Percentiles rank a stretch among this genome's conserved stretches.
Evolutionary conservation across 1,284 basidiomycete genomes (phyloP).

Genomic region (Cutaneotrichosporon curvatum): DNA sequence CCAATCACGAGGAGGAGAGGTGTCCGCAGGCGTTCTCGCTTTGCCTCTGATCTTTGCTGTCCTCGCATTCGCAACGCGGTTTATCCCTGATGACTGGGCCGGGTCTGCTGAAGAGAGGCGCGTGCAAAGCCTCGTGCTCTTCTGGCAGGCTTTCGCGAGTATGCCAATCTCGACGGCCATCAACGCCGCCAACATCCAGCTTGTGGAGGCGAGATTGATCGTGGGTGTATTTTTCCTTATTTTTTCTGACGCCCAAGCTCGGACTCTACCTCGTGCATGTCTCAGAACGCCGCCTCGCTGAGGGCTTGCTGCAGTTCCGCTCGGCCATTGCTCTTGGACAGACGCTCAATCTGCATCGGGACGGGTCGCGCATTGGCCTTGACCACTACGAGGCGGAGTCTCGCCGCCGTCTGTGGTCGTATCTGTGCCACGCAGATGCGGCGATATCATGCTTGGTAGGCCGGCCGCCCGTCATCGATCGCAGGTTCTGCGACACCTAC

Average conservation of each 20-base stretch:
- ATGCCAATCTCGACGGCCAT: slow-evolving; percentile 58
- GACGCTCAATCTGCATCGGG: slow-evolving; percentile 82
- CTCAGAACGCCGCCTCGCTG: slow-evolving; percentile 48
- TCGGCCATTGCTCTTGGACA: slow-evolving; percentile 84
- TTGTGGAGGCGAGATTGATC: slow-evolving; percentile 73
- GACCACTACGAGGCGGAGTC: slow-evolving; percentile 72
- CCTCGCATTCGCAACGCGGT: slow-evolving; percentile 74
- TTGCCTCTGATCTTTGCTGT: slow-evolving; percentile 84
- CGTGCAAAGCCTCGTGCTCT: slow-evolving; percentile 70
- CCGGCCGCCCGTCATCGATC: slow-evolving; percentile 59
- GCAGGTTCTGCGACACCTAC: slow-evolving; percentile 36
- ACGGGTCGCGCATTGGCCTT: slow-evolving; percentile 61
- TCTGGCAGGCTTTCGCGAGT: slow-evolving; percentile 57
- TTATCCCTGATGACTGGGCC: slow-evolving; percentile 71
- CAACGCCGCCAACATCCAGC: slow-evolving; percentile 79
- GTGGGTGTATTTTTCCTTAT: slow-evolving; percentile 48
- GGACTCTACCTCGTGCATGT: slow-evolving; percentile 77
- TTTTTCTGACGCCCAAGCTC: slow-evolving; percentile 48
- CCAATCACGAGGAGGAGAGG: slow-evolving; percentile 29
- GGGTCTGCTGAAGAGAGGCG: slow-evolving; percentile 63
- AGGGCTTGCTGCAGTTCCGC: slow-evolving; percentile 89
- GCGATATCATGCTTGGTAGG: slow-evolving; percentile 79
- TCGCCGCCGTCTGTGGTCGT: slow-evolving; percentile 83
- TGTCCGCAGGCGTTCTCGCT: slow-evolving; percentile 24
- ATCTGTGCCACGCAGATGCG: slow-evolving; percentile 84